Conservation (phyloP, 768 basidiomycete species). For the Tylopilus subfusipes region DNA sequence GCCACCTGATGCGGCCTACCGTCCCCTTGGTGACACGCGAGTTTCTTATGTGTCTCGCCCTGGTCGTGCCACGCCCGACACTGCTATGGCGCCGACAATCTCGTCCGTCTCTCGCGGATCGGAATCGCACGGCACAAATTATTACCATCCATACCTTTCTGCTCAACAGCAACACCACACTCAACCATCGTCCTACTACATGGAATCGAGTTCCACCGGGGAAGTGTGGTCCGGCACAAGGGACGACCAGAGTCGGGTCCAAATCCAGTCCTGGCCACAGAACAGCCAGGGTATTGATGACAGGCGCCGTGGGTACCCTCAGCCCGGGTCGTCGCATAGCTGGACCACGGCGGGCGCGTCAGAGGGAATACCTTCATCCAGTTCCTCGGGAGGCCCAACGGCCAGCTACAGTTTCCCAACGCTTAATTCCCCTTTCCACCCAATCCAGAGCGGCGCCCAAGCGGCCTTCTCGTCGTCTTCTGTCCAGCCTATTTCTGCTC, state of each 20-base stretch:
- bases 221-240: constrained; percentile 22
- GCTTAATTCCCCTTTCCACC: constrained; percentile 56
- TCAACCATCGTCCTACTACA: constrained; percentile 24
- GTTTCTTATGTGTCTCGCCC: constrained; percentile 27
- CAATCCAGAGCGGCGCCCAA: constrained; percentile 35
- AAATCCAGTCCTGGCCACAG: constrained; percentile 27
- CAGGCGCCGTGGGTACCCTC: constrained; percentile 31
- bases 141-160: constrained; percentile 26
- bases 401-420: constrained; percentile 45
- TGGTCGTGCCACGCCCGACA: constrained; percentile 27
- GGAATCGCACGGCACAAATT: constrained; percentile 18
- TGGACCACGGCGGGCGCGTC: constrained; percentile 23
- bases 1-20: constrained; percentile 22
- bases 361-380: constrained; percentile 22
- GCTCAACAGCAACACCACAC: constrained; percentile 25
- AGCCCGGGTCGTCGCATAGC: constrained; percentile 22
- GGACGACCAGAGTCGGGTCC: constrained; percentile 22
- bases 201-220: constrained; percentile 13
- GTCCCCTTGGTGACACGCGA: constrained; percentile 26
- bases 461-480: constrained; percentile 31
- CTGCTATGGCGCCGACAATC: constrained; percentile 13
- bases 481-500: constrained; percentile 30
- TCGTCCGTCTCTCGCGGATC: constrained; percentile 26
- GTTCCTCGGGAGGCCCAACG: constrained; percentile 20
- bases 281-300: constrained; percentile 22